Conservation (phyloP, 345 rosid genomes). For the Eucalyptus sp. region DNA sequence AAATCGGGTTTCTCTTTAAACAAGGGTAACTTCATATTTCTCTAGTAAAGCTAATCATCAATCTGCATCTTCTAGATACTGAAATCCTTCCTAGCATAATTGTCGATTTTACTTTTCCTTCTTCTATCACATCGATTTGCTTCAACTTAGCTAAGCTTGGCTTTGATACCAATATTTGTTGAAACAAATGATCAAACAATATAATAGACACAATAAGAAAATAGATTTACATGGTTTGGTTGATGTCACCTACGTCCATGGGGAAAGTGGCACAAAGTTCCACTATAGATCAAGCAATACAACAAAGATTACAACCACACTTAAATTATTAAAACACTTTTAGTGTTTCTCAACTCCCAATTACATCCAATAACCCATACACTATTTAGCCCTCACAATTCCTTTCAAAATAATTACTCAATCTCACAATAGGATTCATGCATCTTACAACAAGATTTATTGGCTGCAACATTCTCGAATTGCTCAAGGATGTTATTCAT, state of each 20-base stretch:
- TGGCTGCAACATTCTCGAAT: not conserved
- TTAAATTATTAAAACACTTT: not conserved
- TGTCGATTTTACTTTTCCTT: not conserved
- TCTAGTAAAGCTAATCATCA: not conserved
- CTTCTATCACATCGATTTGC: not conserved
- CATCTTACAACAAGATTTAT: not conserved
- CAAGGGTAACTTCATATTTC: too few species aligned
- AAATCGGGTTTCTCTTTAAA: too few species aligned
- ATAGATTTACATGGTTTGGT: not conserved
- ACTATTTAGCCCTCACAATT: too few species aligned
- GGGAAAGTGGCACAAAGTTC: accelerated
- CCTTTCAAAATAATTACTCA: not conserved
- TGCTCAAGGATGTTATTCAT: not conserved
- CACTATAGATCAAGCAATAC: too few species aligned
- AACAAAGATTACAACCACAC: accelerated
- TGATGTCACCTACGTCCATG: not conserved
- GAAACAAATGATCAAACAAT: too few species aligned
- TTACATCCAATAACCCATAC: not conserved
- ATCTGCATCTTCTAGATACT: not conserved
- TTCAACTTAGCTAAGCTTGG: not conserved
- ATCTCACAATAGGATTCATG: not conserved
- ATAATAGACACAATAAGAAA: not conserved
- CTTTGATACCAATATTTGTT: not conserved
- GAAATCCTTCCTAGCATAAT: not conserved
- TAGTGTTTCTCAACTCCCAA: accelerated